phyloP scores from a whole-genome alignment of 306 rosid genomes.

The Quercus suber region DNA sequence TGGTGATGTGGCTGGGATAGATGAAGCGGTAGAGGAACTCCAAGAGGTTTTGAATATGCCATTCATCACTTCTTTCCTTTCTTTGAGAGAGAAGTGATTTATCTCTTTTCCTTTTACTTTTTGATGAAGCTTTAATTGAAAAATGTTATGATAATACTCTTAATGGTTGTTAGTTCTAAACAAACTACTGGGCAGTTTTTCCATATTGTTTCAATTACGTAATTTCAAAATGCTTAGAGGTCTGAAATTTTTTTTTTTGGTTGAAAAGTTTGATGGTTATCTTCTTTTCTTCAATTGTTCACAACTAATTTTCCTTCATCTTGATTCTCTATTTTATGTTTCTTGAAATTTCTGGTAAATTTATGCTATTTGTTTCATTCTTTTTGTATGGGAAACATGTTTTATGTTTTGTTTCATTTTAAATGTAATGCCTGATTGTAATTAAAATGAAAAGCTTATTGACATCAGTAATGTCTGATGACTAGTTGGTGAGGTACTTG shows the following conservation, averaged over 20 bases:
- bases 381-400: not conserved
- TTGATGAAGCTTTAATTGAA: not conserved
- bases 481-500: constrained; percentile 93
- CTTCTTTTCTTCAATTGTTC: not conserved
- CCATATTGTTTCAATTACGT: not conserved
- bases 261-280: not conserved
- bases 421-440: constrained; percentile 10
- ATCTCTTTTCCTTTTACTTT: not conserved
- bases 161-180: not conserved
- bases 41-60: constrained; percentile 60
- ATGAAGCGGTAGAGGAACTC: constrained; percentile 97
- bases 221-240: not conserved
- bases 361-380: not conserved
- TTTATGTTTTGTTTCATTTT: constrained; percentile 19
- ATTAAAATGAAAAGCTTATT: constrained; percentile 15
- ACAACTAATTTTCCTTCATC: not conserved
- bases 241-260: not conserved
- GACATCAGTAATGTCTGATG: constrained; percentile 27
- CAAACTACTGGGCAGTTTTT: not conserved
- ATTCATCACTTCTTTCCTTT: not conserved
- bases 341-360: not conserved
- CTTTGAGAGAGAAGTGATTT: not conserved
- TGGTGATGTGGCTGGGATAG: constrained; percentile 94
- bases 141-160: not conserved
- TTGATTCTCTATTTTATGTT: not conserved